Evolutionary conservation across 208 protist species (phyloP), one percentile per base, ranked within the genome.

Genomic region (Crithidia brevicula): DNA sequence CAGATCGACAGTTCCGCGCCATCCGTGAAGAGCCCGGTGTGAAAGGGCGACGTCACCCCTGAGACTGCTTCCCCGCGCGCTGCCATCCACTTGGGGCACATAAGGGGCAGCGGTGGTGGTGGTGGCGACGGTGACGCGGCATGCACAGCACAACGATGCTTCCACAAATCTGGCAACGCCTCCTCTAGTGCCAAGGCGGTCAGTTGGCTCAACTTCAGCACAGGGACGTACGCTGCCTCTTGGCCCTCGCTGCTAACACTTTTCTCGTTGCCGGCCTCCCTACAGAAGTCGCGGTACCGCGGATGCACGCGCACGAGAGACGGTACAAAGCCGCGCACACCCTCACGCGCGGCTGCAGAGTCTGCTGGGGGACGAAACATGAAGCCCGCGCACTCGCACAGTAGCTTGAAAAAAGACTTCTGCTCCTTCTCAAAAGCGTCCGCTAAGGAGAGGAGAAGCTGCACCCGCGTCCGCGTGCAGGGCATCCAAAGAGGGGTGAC

Each of bases 191-290:
- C 79, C 33, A 95, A 36, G 9, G 82, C 85, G 0, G 88, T 93
- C 45, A 96, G 77, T 66, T 93, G 90, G 27, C 81, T 72, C 28
- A 96, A 74, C 66, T 96, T 96, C 28, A 96, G 63, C 20, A 92
- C 76, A 6, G 86, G 86, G 36, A 95, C 66, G 31, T n/a, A n/a
- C n/a, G n/a, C n/a, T n/a, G n/a, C n/a, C n/a, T n/a, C n/a, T n/a
- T n/a, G n/a, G n/a, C n/a, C n/a, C n/a, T n/a, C n/a, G n/a, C 13
- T 20, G 10, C 31, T 10, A 34, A 20, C n/a, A 22, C 34, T 15
- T 11, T 54, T 33, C 28, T 2, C 57, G 15, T 38, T 25, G 23
- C 31, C 47, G 33, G 25, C 42, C 30, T 45, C 60, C 31, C 63
- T 63, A 25, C 9, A 16, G 30, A 86, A 65, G 61, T 95, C 89